Base-by-base conservation (phyloP, 2,329 filamentous ascomycete species). In the Pseudogymnoascus sp. region DNA sequence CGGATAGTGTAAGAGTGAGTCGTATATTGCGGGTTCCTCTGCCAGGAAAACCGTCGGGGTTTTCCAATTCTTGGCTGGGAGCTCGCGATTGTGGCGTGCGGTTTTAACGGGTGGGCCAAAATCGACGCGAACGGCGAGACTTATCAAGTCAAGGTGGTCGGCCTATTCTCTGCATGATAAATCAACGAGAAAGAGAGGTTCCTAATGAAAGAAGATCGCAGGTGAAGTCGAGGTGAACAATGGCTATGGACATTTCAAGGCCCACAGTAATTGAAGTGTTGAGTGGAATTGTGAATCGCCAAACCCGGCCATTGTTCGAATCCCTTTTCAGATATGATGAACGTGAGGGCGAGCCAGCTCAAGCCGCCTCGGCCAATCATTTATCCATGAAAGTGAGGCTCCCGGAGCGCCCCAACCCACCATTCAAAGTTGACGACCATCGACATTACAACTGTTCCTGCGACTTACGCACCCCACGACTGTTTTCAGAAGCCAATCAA, bases 141-240 rank as follows among this genome's bases (percentile, higher is more conserved):
- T 40, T 37, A 60, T 60, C 33, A 60, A 60, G 59, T 60, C 59
- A 60, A 40, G 59, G 59, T 60, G 59, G 59, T 60, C 37, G 33
- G 10, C 59, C 33, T 37, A 23, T 60, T 40, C 14, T 60, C 33
- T 60, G 59, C 59, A 60, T 60, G 33, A 40, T 60, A 60, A 56
- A 56, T 18, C 31, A 56, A 18, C n/a, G n/a, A 31, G 47, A 56
- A 56, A 56, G 25, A 56, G 47, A 56, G 28, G 47, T 31, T 31
- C 47, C n/a, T 18, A 18, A 18, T 33, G 47, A 56, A 56, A 56
- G 25, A 56, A 31, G 47, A n/a, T 56, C 47, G 47, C 25, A 56
- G 47, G 25, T 56, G 47, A 56, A 56, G 25, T 56, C 25, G 47
- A 31, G 18, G 47, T 56, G 47, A 56, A 56, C 47, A 56, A 56